Base-by-base conservation (phyloP, 129 eudicot genomes). In the Oenanthe sinensis region DNA sequence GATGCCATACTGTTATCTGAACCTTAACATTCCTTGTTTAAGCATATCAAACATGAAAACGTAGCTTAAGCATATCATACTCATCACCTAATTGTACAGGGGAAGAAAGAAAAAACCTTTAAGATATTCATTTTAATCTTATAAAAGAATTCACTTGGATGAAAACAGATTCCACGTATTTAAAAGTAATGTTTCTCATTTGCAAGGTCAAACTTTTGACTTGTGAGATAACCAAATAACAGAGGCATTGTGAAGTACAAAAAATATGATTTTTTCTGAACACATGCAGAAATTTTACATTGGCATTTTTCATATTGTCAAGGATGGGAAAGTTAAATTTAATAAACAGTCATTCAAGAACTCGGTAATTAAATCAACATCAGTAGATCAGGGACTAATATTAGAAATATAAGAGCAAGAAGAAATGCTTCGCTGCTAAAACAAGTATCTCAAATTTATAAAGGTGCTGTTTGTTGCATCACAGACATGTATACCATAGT, bases 381-480 rank as follows among this genome's bases (percentile, higher is more conserved):
- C 26, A 70, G 67, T 42, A 33, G 36, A 75, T 37, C 62, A 77
- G 76, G 68, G 42, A 74, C 65, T 40, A 17, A 15, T 74, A 69
- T 68, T 81, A 77, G 24, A 80, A 19, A 47, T 50, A 85, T 22
- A n/a, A 17, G 79, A 40, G 42, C 77, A 46, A 73, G 17, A 74
- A 73, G 17, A 15, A 46, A 26, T 22, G 77, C 42, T 26, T 74
- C n/a, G 15, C 50, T 45, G 77, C n/a, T 46, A 14, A 74, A 44
- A 46, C 8, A 26, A 46, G 33, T 42, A 22, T 7, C 43, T 72
- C 20, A 46, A 74, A 74, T 11, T 74, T 46, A 74, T 74, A 40
- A 74, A 24, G 24, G 62, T 26, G 77, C 43, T 46, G 77, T 24
- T 24, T 26, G 22, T 62, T n/a, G 24, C 71, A 58, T 20, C 55